Conservation (phyloP, 805 yeast genomes). For the Nakazawaea holstii region DNA sequence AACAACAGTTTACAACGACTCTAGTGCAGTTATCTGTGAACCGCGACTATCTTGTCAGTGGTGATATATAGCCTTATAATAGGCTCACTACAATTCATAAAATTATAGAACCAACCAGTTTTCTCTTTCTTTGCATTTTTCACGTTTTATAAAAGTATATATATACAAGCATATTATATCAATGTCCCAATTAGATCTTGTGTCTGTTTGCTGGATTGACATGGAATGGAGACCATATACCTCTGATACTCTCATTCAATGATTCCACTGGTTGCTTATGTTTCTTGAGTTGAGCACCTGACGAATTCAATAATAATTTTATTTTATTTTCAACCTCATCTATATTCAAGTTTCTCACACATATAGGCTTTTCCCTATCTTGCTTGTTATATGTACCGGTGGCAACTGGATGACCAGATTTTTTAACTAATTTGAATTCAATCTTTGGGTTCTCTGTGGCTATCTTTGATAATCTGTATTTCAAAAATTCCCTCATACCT, state of each 20-base stretch:
- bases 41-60: neutral
- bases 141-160: neutral
- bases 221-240: slow-evolving; percentile 97
- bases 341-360: slow-evolving; percentile 68
- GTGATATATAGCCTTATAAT: too few species aligned
- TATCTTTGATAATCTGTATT: slow-evolving; percentile 42
- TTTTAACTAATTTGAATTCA: slow-evolving; percentile 63
- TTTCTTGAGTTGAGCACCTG: slow-evolving; percentile 58
- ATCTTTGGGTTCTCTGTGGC: slow-evolving; percentile 62
- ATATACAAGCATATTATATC: neutral
- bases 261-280: slow-evolving; percentile 78
- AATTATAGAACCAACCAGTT: neutral
- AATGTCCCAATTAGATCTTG: slow-evolving; percentile 28
- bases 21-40: too few species aligned
- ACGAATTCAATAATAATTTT: slow-evolving; percentile 55
- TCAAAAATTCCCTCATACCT: slow-evolving; percentile 69
- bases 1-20: too few species aligned
- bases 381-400: slow-evolving; percentile 50
- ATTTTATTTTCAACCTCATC: slow-evolving; percentile 61
- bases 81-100: too few species aligned
- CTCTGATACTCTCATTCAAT: slow-evolving; percentile 80
- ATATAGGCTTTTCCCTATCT: slow-evolving; percentile 49
- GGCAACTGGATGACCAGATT: slow-evolving; percentile 79
- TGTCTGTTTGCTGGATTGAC: slow-evolving; percentile 47
- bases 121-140: too few species aligned